phyloP scores from a whole-genome alignment of 176 grass and related monocot genomes.

The Zea luxurians region DNA sequence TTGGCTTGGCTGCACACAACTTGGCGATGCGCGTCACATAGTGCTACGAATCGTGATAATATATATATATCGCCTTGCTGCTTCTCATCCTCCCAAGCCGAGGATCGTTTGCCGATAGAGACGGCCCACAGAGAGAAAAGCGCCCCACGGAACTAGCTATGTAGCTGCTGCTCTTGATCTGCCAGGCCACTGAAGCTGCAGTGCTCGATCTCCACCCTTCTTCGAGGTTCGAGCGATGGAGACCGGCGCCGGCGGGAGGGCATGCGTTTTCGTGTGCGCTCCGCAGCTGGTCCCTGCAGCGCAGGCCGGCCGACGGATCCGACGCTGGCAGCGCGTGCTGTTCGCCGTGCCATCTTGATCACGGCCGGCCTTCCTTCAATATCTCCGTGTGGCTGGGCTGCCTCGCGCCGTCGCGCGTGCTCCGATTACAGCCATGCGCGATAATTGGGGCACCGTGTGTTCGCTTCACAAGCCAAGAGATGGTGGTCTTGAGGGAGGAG shows the following conservation, averaged over 20 bases:
- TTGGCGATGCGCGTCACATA: conserved; percentile 1
- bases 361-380: not conserved
- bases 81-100: not conserved
- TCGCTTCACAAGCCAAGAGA: no score
- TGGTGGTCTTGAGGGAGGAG: not conserved
- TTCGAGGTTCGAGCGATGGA: not conserved
- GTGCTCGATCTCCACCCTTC: not conserved
- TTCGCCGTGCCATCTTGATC: not conserved
- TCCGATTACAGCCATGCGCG: not conserved
- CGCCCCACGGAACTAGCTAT: no score
- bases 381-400: no score
- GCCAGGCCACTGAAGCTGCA: no score
- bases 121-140: not conserved
- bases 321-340: conserved; percentile 6
- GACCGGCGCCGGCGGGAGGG: not conserved
- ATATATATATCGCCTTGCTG: conserved; percentile 25
- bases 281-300: no score
- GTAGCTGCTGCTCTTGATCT: not conserved
- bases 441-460: not conserved
- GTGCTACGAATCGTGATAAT: not conserved
- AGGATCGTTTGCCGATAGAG: not conserved
- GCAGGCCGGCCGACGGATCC: not conserved
- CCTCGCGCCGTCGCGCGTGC: not conserved
- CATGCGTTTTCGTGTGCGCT: not conserved
- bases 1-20: no score